Evolutionary conservation across 2,329 filamentous ascomycete genomes (phyloP).

Genomic region (Paraconiothyrium brasiliense): DNA sequence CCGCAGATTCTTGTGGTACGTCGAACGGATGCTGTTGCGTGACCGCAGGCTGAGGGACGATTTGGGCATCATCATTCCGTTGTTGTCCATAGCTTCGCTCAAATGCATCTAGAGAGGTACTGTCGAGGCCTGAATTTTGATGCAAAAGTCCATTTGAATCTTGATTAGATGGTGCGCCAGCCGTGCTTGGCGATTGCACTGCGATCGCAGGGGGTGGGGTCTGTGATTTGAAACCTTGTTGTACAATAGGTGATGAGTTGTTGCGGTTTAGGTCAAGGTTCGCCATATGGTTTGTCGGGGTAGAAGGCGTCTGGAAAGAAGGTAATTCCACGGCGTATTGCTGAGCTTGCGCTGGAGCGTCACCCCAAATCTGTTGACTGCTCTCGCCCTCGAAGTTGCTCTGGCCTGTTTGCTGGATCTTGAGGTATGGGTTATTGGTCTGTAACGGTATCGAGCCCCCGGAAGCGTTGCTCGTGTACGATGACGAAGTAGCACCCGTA

Average conservation of each 20-base stretch:
- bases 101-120: conserved; percentile 40
- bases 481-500: conserved; percentile 39
- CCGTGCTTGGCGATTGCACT: conserved; percentile 28
- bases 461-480: conserved; percentile 43
- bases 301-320: conserved; percentile 51
- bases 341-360: conserved; percentile 35
- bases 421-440: conserved; percentile 57
- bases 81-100: conserved; percentile 36
- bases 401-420: conserved; percentile 50
- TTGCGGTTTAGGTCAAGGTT: conserved; percentile 46
- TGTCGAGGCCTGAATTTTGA: conserved; percentile 41
- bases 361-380: conserved; percentile 52
- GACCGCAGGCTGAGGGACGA: conserved; percentile 33
- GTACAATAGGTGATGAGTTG: conserved; percentile 16
- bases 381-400: conserved; percentile 47
- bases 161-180: conserved; percentile 33
- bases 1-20: conserved; percentile 32
- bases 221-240: conserved; percentile 23
- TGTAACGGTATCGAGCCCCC: conserved; percentile 44
- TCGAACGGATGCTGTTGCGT: conserved; percentile 47
- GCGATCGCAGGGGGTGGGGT: conserved; percentile 43
- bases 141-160: conserved; percentile 37
- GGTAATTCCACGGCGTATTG: conserved; percentile 53
- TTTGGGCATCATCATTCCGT: conserved; percentile 23
- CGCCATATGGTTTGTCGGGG: conserved; percentile 49